Conservation (phyloP, 2,329 filamentous ascomycete species). For the Ceratocystis eucalypticola region DNA sequence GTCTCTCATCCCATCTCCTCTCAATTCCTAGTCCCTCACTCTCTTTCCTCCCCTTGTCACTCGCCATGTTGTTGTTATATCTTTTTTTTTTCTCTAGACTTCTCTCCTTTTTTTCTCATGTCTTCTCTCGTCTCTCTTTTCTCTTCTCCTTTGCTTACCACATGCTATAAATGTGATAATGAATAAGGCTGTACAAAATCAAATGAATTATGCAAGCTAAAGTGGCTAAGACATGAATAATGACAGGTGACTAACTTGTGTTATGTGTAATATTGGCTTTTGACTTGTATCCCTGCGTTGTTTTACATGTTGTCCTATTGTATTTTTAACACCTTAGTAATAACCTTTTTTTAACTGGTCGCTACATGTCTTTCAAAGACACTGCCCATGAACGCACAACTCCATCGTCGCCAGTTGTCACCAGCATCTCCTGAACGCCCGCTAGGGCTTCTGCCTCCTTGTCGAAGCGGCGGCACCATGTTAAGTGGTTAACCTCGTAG, state of each 20-base stretch:
- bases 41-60: neutral
- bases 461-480: slow-evolving; percentile 73
- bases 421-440: slow-evolving; percentile 60
- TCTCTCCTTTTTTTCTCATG: neutral
- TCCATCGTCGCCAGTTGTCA: slow-evolving; percentile 89
- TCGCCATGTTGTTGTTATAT: neutral
- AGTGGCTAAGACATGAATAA: neutral
- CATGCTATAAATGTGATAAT: neutral
- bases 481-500: slow-evolving; percentile 86
- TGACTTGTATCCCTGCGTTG: no score
- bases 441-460: slow-evolving; percentile 40
- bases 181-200: slow-evolving; percentile 8
- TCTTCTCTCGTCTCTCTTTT: slow-evolving; percentile 9
- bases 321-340: neutral
- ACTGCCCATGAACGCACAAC: slow-evolving; percentile 71
- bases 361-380: neutral
- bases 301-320: neutral
- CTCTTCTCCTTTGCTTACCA: slow-evolving; percentile 6
- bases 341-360: neutral
- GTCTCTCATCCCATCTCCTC: neutral
- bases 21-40: neutral
- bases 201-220: neutral
- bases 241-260: no score
- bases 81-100: neutral
- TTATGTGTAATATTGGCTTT: no score